Evolutionary conservation across 2,329 filamentous ascomycete genomes (phyloP), one percentile per base, ranked within the genome.

Genomic region (Didymella pomorum): DNA sequence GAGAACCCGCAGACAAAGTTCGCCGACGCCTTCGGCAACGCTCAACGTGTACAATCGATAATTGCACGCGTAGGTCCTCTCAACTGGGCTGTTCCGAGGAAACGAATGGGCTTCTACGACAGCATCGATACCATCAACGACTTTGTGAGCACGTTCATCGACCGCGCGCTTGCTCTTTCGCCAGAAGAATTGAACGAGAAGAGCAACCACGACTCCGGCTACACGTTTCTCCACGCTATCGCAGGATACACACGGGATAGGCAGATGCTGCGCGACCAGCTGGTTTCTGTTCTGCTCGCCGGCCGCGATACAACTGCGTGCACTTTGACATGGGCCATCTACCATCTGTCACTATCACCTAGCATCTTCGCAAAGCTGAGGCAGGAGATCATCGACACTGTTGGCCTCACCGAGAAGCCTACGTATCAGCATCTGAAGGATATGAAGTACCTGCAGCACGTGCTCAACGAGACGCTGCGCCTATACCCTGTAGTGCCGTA

Each of bases 171-270:
- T 7, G 81, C 82, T 4, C 83, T 96, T 31, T 86, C 85, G 2
- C 84, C 86, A 0, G 86, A 87, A 29, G 91, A 97, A 74, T 85
- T 96, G 1, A 86, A 88, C 47, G 83, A 87, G 60, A 92, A 90
- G 78, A 85, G 85, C 55, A 92, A 91, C 71, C 86, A 86, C 9
- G 89, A 91, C 71, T 80, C 84, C 62, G 85, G 84, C 45, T 93
- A 95, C 76, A 96, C 90, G 1, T 96, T 97, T 79, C 84, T 97
- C 20, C 90, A 97, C 77, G 90, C 92, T 28, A 85, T 97, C 2
- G 92, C 92, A 43, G 83, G 84, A 37, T 93, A 92, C 79, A 97
- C 93, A 0, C 87, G 90, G 31, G 80, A 83, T 61, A 74, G 79
- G 23, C 84, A 83, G 52, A 85, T 92, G 4, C 84, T 97, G 14